A percentile compares a stretch with the other conserved stretches of the same genome.
These are phyloP conservation scores for Nothomitra cinnamomea DNA, from an alignment of 2,329 filamentous ascomycete species.

Conservation along the genomic window DNA sequence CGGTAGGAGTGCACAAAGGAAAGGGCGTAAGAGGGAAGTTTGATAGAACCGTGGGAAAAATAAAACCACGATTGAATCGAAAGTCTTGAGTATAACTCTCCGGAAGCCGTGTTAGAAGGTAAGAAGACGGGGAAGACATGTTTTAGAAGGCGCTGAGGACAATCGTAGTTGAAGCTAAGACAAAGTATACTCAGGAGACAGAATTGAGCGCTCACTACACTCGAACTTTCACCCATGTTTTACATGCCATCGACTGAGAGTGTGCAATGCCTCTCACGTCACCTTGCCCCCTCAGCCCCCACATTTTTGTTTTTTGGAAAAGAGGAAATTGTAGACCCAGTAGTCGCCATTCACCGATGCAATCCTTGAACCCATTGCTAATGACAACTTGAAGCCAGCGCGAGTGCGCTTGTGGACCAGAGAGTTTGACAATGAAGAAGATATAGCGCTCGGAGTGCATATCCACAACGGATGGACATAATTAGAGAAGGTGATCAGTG, in stretches of 20 bases:
- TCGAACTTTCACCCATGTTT: background rate
- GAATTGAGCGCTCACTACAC: background rate
- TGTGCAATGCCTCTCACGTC: background rate
- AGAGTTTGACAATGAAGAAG: background rate
- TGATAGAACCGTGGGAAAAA: too few relatives aligned
- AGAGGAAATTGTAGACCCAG: background rate
- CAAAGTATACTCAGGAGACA: background rate
- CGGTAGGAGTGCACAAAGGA: too few relatives aligned
- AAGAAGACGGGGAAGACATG: background rate
- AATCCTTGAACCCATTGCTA: slow-evolving; percentile 1
- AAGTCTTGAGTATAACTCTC: too few relatives aligned
- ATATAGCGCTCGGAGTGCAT: background rate
- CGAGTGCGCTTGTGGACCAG: background rate
- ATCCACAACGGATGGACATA: background rate
- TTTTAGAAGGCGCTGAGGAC: background rate
- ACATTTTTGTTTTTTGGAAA: background rate
- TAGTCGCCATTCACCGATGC: background rate
- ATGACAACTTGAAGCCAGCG: background rate
- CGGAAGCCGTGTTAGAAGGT: slow-evolving; percentile 8
- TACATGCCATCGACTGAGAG: background rate
- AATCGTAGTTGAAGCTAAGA: background rate
- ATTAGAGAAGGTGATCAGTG: background rate
- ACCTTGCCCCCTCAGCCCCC: background rate
- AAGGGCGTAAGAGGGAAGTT: too few relatives aligned
- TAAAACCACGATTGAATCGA: too few relatives aligned